Conservation (phyloP, 805 yeast species). For the Candida chilensis region DNA sequence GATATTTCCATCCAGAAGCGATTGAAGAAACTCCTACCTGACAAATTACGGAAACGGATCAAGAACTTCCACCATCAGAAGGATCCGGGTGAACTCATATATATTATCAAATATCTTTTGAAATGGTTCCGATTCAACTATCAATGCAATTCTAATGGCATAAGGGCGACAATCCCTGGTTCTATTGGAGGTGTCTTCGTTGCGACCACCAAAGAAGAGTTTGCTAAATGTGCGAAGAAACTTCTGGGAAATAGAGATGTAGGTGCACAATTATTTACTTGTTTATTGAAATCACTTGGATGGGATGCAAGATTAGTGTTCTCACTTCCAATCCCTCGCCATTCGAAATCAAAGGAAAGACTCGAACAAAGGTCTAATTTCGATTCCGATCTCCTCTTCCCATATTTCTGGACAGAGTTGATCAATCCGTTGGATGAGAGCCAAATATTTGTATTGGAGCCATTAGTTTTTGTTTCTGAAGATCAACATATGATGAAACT, state of each 20-base stretch:
- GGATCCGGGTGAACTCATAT: conserved; percentile 12
- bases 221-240: conserved; percentile 8
- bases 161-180: conserved; percentile 16
- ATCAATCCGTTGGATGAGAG: conserved; percentile 16
- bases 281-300: conserved; percentile 15
- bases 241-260: conserved; percentile 21
- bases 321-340: conserved; percentile 17
- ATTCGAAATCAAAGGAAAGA: conserved; percentile 3
- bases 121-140: conserved; percentile 24
- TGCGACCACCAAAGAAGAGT: conserved; percentile 4
- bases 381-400: conserved; percentile 21
- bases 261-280: conserved; percentile 21
- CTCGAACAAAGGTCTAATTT: conserved; percentile 14
- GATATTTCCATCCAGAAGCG: too few relatives aligned
- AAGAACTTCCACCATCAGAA: background rate
- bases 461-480: conserved; percentile 18
- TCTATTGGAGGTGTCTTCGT: conserved; percentile 8
- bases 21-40: too few relatives aligned
- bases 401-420: conserved; percentile 26
- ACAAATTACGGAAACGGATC: background rate
- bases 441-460: conserved; percentile 16
- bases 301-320: conserved; percentile 19
- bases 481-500: conserved; percentile 8
- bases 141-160: conserved; percentile 17
- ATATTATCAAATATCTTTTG: conserved; percentile 17